Evolutionary conservation across 2,329 filamentous ascomycete genomes (phyloP), one percentile per base, ranked within the genome.

Genomic region (Colletotrichum sp.): DNA sequence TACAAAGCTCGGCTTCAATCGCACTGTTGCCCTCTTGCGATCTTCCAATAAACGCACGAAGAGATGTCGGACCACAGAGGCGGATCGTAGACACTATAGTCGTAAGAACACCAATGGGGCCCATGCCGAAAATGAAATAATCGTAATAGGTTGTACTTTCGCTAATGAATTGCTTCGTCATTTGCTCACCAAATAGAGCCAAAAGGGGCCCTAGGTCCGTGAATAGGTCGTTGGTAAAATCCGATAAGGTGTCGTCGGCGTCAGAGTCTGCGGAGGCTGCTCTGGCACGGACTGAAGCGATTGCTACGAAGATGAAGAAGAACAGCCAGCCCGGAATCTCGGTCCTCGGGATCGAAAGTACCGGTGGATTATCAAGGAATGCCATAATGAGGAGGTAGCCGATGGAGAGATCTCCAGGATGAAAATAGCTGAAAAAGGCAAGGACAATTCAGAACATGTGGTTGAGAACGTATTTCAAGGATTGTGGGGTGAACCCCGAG

Each of bases 281-380:
- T 12, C 0, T 8, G 0, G 44, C 44, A 0, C n/a, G 44, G 0
- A 49, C 44, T 8, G 44, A 49, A 21, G 10, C 44, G 0, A 49
- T 21, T 21, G 44, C 1, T 13, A 28, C 26, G 6, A 28, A 28
- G 26, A 26, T 2, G 2, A 6, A 28, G 6, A 28, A 28, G 26
- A 28, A 28, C 6, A 28, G 1, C 26, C 26, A 28, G 26, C 26
- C 26, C 26, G 26, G 26, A 28, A 28, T 28, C 8, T 28, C 26
- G 1, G 8, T 30, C 30, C 4, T 10, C 0, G 30, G 30, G 30
- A 30, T 10, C 0, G 3, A 30, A 0, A 30, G 10, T 10, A 30
- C 1, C 1, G 30, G 30, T 30, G 30, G 30, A 1, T 30, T 30
- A 9, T 30, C 4, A n/a, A n/a, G n/a, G n/a, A n/a, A n/a, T n/a